Evolutionary conservation across 306 rosid species (phyloP).

Genomic region (Cucurbita moschata): DNA sequence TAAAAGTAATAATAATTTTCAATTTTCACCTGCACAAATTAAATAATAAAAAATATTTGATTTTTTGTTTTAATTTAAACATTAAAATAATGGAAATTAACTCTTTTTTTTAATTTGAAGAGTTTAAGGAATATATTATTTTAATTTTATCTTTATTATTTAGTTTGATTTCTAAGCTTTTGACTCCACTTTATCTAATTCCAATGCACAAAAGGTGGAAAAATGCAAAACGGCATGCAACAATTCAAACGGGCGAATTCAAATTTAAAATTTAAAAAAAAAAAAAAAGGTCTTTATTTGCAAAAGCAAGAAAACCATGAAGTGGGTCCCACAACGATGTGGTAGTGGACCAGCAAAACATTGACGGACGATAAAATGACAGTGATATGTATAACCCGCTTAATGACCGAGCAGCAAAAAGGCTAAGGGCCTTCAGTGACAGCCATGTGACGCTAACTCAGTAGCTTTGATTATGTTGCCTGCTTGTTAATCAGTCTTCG

Average conservation of each 20-base stretch:
- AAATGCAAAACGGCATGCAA: neutral
- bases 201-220: too few species aligned
- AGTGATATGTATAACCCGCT: neutral
- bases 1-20: too few species aligned
- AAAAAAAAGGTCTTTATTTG: too few species aligned
- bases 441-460: slow-evolving; percentile 1
- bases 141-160: too few species aligned
- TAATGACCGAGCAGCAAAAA: neutral
- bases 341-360: neutral
- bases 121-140: too few species aligned
- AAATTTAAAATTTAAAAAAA: neutral
- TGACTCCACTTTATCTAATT: too few species aligned
- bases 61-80: too few species aligned
- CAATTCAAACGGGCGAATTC: neutral
- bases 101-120: too few species aligned
- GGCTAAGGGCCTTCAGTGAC: neutral
- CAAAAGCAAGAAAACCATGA: neutral
- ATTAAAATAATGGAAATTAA: too few species aligned
- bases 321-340: neutral
- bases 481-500: neutral
- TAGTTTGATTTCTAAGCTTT: too few species aligned
- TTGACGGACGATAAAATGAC: neutral
- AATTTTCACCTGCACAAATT: too few species aligned
- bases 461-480: neutral
- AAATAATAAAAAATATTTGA: too few species aligned